Conservation (phyloP, 2,329 filamentous ascomycete species). For the Penicillium sp. region DNA sequence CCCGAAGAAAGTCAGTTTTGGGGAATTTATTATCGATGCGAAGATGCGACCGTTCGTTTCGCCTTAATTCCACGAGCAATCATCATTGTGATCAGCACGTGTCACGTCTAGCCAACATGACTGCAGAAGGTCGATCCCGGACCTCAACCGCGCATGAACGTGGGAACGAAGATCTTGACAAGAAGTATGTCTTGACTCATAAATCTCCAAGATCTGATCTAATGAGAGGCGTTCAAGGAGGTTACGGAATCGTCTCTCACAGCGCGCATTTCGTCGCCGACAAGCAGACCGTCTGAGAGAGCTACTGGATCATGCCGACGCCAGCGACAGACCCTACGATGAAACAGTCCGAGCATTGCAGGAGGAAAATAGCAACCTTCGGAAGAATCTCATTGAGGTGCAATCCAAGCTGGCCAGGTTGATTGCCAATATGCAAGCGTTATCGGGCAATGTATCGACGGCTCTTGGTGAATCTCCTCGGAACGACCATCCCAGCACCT, state of each 20-base stretch:
- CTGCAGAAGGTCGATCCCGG: neutral
- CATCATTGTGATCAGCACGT: neutral
- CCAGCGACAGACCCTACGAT: slow-evolving; percentile 3
- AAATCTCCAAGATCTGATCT: neutral
- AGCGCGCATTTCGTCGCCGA: slow-evolving; percentile 8
- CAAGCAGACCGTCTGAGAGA: slow-evolving; percentile 7
- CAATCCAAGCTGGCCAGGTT: neutral
- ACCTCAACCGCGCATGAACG: neutral
- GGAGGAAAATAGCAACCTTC: slow-evolving; percentile 4
- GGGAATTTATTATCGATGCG: neutral
- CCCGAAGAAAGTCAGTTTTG: neutral
- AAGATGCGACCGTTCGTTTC: too few relatives aligned
- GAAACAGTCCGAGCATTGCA: slow-evolving; percentile 4
- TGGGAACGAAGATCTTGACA: neutral
- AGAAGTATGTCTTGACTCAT: neutral
- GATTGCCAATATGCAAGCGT: neutral
- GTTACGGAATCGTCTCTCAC: neutral
- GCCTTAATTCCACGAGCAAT: neutral
- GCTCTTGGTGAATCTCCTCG: neutral
- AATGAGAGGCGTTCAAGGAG: neutral
- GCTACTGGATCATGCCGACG: slow-evolving; percentile 1
- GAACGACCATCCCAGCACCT: neutral
- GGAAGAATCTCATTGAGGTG: neutral
- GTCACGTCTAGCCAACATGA: neutral
- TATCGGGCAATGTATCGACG: neutral